Evolutionary conservation across 768 basidiomycete species (phyloP).

Genomic region (Suillus clintonianus): DNA sequence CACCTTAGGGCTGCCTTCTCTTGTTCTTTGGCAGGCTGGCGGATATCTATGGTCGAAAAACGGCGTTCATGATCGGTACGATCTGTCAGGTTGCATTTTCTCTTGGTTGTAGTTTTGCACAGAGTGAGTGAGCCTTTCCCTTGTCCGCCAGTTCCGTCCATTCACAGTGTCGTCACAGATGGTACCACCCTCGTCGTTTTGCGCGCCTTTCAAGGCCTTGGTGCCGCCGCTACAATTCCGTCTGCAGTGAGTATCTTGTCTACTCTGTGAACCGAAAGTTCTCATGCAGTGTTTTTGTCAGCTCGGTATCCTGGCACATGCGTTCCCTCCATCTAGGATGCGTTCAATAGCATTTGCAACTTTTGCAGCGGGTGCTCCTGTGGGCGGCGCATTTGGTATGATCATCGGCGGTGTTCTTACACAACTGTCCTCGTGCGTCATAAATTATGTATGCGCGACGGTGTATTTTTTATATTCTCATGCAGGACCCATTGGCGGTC

Average conservation of each 20-base stretch:
- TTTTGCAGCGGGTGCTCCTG: constrained; percentile 82
- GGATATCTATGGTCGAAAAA: constrained; percentile 77
- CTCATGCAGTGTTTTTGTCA: constrained; percentile 24
- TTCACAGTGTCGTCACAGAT: constrained; percentile 35
- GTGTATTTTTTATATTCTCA: not conserved
- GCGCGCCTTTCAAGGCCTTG: constrained; percentile 80
- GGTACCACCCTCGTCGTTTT: constrained; percentile 65
- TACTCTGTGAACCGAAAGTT: not conserved
- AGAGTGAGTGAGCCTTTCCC: constrained; percentile 34
- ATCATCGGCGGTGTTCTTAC: constrained; percentile 73
- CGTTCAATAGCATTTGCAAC: constrained; percentile 81
- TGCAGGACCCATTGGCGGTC: constrained; percentile 63
- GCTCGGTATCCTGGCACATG: constrained; percentile 81
- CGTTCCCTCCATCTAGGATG: constrained; percentile 68
- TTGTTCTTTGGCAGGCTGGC: constrained; percentile 79
- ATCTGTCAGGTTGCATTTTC: constrained; percentile 54
- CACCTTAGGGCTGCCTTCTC: constrained; percentile 70
- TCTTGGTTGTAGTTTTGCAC: constrained; percentile 64
- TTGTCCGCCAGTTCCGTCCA: not conserved
- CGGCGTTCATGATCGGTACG: constrained; percentile 64
- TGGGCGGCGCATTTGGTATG: constrained; percentile 74
- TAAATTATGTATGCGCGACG: not conserved
- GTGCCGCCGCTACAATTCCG: constrained; percentile 74
- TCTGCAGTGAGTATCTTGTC: constrained; percentile 50
- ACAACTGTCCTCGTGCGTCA: constrained; percentile 43